Conservation (phyloP, 345 rosid genomes). For the Camelina neglecta region DNA sequence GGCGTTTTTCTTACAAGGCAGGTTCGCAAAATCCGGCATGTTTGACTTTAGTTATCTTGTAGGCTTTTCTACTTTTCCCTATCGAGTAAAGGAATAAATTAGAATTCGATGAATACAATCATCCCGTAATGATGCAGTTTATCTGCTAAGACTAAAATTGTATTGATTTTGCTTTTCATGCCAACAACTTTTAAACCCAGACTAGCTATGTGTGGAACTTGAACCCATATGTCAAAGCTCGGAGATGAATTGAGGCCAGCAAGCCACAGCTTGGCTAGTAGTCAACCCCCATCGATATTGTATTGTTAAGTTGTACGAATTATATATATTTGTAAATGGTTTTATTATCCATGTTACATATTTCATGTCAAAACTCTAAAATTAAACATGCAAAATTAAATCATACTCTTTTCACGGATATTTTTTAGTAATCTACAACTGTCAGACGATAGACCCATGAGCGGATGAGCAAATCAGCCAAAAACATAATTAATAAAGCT, state of each 20-base stretch:
- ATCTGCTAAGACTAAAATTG: neutral
- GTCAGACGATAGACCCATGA: neutral
- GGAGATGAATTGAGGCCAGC: neutral
- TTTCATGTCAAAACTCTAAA: too few relatives aligned
- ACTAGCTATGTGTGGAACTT: neutral
- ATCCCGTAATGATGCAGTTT: neutral
- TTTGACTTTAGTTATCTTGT: constrained; percentile 11
- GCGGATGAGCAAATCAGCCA: neutral
- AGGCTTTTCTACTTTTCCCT: neutral
- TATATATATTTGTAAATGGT: too few relatives aligned
- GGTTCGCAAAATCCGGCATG: constrained; percentile 23
- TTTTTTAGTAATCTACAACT: neutral
- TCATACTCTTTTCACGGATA: neutral
- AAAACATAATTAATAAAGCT: neutral
- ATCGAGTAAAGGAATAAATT: neutral
- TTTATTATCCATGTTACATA: too few relatives aligned
- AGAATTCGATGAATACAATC: neutral
- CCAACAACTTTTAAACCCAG: too few relatives aligned
- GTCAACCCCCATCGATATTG: neutral
- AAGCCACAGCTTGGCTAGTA: constrained; percentile 5
- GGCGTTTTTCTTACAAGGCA: constrained; percentile 12
- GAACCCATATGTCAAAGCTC: neutral
- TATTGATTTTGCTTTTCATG: neutral
- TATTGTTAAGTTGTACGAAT: neutral
- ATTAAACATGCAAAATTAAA: neutral